Conservation (phyloP, 2,329 filamentous ascomycete species). For the Phialemonium atrogriseum region DNA sequence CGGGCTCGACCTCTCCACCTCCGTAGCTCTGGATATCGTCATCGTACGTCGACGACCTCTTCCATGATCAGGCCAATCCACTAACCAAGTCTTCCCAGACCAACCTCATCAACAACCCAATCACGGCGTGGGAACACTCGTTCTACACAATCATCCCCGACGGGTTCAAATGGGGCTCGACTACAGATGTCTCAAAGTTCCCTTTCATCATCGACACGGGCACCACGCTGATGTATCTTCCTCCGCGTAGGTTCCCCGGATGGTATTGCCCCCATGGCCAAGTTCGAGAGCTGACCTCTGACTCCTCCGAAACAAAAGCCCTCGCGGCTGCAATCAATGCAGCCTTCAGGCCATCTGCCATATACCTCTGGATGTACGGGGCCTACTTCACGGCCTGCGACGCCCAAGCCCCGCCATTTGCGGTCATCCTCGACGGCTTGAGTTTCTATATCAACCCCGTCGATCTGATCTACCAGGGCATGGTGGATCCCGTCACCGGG, state of each 20-base stretch:
- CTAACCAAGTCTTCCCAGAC: constrained; percentile 24
- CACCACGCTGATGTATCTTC: constrained; percentile 42
- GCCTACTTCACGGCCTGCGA: constrained; percentile 41
- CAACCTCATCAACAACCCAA: constrained; percentile 26
- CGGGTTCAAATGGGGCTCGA: constrained; percentile 35
- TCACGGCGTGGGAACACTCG: constrained; percentile 35
- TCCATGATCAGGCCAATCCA: not conserved
- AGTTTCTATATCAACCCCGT: constrained; percentile 39
- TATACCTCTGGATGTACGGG: constrained; percentile 37
- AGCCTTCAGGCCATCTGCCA: constrained; percentile 36
- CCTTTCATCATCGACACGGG: constrained; percentile 45
- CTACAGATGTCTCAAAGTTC: constrained; percentile 31
- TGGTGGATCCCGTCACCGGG: constrained; percentile 34
- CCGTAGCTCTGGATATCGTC: constrained; percentile 24
- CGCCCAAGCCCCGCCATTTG: constrained; percentile 34
- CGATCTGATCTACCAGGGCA: constrained; percentile 36
- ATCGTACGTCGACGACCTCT: constrained; percentile 11
- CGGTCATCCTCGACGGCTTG: constrained; percentile 32
- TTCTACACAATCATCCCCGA: constrained; percentile 46
- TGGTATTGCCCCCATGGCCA: too few relatives aligned
- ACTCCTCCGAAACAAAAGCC: too few relatives aligned
- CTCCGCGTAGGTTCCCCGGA: constrained; percentile 29
- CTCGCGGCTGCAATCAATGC: constrained; percentile 38
- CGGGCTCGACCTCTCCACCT: constrained; percentile 15
- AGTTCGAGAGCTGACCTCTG: too few relatives aligned